phyloP scores from a whole-genome alignment of 441 rosid genomes.

The California macrophylla region DNA sequence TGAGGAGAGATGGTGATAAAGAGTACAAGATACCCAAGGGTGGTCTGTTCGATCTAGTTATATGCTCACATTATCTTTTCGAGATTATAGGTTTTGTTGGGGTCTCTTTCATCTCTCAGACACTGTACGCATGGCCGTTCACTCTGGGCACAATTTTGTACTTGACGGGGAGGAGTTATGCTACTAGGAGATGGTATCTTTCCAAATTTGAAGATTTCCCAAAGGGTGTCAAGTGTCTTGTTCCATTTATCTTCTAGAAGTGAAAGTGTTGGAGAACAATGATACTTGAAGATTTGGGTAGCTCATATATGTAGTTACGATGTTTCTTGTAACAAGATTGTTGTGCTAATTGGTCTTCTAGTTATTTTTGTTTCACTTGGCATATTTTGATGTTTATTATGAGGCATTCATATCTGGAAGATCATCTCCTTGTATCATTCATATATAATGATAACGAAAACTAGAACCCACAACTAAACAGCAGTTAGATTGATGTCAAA shows the following conservation, averaged over 20 bases:
- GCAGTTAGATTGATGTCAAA: not conserved
- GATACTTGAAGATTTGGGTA: not conserved
- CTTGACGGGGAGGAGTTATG: slow-evolving; percentile 48
- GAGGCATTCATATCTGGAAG: not conserved
- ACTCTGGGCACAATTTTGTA: slow-evolving; percentile 34
- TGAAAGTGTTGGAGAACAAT: not conserved
- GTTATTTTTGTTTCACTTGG: not conserved
- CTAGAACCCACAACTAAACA: not conserved
- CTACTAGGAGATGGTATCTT: slow-evolving; percentile 61
- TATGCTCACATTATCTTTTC: slow-evolving; percentile 71
- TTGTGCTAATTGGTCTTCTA: not conserved
- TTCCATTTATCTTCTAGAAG: slow-evolving; percentile 48
- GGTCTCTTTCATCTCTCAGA: slow-evolving; percentile 47
- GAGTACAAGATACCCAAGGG: slow-evolving; percentile 60
- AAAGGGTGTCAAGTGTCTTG: slow-evolving; percentile 33
- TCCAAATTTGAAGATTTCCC: slow-evolving; percentile 62
- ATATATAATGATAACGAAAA: too few relatives aligned
- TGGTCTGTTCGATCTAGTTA: slow-evolving; percentile 44
- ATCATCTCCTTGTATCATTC: not conserved
- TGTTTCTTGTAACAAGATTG: not conserved
- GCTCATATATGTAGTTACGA: not conserved
- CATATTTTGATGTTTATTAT: not conserved
- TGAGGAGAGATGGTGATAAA: slow-evolving; percentile 34
- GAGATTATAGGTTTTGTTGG: slow-evolving; percentile 53
- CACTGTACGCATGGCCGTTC: slow-evolving; percentile 29